Percentiles rank a stretch among this genome's conserved stretches.
phyloP scores from a whole-genome alignment of 352 stramenopile genomes.

The Pythium folliculosum region DNA sequence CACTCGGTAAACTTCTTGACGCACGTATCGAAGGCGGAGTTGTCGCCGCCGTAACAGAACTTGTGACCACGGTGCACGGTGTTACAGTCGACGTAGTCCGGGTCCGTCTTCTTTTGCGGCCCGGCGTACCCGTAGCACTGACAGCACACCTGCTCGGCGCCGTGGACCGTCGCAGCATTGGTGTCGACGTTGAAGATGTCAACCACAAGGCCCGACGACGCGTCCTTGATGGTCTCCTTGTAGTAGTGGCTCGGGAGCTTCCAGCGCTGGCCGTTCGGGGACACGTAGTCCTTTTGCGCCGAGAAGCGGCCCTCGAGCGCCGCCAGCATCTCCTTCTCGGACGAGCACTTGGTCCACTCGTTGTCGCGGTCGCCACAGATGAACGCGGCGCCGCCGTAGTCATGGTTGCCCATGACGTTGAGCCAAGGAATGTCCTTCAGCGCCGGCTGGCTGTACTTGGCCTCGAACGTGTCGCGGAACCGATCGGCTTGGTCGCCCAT shows the following conservation, averaged over 20 bases:
- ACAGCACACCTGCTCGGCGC: constrained; percentile 72
- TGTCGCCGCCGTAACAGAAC: constrained; percentile 57
- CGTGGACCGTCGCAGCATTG: constrained; percentile 65
- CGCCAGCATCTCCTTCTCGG: constrained; percentile 46
- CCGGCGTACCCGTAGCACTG: constrained; percentile 82
- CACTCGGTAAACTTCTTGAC: constrained; percentile 52
- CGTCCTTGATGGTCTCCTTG: constrained; percentile 51
- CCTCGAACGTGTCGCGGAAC: constrained; percentile 71
- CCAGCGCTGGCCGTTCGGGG: constrained; percentile 73
- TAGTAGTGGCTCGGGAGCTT: constrained; percentile 73
- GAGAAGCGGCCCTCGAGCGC: constrained; percentile 59
- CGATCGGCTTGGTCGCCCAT: constrained; percentile 46
- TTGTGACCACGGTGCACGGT: constrained; percentile 51
- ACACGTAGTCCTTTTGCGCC: constrained; percentile 65
- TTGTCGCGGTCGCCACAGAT: constrained; percentile 54
- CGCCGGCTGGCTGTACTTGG: constrained; percentile 53
- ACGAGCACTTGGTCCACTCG: constrained; percentile 43
- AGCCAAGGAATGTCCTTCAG: constrained; percentile 68
- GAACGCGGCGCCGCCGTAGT: constrained; percentile 72
- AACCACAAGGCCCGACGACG: constrained; percentile 43
- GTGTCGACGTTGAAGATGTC: constrained; percentile 81
- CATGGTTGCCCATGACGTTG: constrained; percentile 80
- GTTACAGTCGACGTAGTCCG: constrained; percentile 38
- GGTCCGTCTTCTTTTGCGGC: constrained; percentile 24
- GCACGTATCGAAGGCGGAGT: constrained; percentile 40